These are phyloP conservation scores for Trichosporon faecale DNA, from an alignment of 1,284 basidiomycete species.

Conservation along the genomic window DNA sequence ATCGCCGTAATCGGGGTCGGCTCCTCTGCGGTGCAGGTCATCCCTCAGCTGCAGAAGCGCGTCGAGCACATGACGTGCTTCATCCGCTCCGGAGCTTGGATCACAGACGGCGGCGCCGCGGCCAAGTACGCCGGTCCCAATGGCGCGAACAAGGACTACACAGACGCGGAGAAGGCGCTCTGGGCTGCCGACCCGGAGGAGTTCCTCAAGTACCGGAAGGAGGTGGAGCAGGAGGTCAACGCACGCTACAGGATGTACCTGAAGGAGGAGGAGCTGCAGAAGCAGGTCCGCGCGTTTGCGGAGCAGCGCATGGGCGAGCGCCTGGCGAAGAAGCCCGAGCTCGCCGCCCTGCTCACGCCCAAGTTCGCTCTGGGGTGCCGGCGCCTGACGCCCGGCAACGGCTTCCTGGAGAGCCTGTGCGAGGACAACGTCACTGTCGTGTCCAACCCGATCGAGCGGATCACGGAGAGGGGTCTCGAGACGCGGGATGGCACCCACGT, in stretches of 20 bases:
- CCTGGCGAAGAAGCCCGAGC: constrained; percentile 29
- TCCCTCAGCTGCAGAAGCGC: constrained; percentile 30
- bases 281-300: constrained; percentile 11
- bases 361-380: constrained; percentile 39
- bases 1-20: constrained; percentile 25
- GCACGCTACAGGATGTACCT: constrained; percentile 28
- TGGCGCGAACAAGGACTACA: constrained; percentile 34
- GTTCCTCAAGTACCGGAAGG: constrained; percentile 31
- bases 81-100: constrained; percentile 31
- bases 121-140: constrained; percentile 28
- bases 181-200: constrained; percentile 28
- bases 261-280: not conserved
- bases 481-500: constrained; percentile 26
- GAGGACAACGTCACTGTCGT: constrained; percentile 37
- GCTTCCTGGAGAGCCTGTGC: constrained; percentile 44
- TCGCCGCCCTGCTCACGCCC: constrained; percentile 16
- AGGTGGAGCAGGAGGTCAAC: constrained; percentile 36
- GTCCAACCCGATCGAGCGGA: constrained; percentile 23
- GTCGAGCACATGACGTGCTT: constrained; percentile 21
- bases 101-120: constrained; percentile 31
- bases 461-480: constrained; percentile 31
- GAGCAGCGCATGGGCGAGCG: constrained; percentile 25
- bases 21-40: constrained; percentile 24
- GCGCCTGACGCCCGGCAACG: constrained; percentile 43
- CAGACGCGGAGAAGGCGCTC: constrained; percentile 30